phyloP scores from a whole-genome alignment of 2,329 filamentous ascomycete species.

The Botrytis elliptica region DNA sequence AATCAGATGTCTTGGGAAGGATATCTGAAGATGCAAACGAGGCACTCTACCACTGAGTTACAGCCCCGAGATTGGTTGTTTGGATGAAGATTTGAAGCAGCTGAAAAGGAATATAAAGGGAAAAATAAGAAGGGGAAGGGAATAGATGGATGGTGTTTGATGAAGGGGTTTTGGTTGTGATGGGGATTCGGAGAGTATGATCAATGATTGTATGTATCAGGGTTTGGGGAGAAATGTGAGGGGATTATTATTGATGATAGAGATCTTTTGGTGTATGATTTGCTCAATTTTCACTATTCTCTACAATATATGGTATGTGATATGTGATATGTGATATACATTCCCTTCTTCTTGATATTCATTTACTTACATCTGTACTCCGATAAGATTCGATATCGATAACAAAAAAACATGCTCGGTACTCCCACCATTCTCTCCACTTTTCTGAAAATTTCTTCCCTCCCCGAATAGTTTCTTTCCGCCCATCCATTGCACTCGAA shows the following conservation, averaged over 20 bases:
- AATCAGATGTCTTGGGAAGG: background rate
- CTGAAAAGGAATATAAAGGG: accelerated
- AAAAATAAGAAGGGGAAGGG: accelerated
- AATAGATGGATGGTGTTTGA: background rate
- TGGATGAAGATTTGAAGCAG: accelerated
- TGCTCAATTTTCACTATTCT: background rate
- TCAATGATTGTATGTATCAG: background rate
- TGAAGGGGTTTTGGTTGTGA: background rate
- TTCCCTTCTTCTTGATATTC: background rate
- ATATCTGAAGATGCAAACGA: background rate
- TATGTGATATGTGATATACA: background rate
- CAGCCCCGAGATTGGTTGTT: background rate
- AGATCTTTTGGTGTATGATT: background rate
- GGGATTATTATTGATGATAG: background rate
- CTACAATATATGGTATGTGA: background rate
- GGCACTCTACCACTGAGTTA: constrained; percentile 13
- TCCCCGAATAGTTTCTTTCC: background rate
- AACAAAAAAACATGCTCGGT: background rate
- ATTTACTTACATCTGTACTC: background rate
- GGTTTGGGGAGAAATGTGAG: background rate
- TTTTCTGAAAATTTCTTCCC: background rate
- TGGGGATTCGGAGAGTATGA: background rate
- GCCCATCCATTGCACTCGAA: too few relatives aligned
- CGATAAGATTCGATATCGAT: background rate
- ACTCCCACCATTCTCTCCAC: background rate